Evolutionary conservation across 768 basidiomycete species (phyloP), one percentile per base, ranked within the genome.

Genomic region (Candolleomyces aberdarensis): DNA sequence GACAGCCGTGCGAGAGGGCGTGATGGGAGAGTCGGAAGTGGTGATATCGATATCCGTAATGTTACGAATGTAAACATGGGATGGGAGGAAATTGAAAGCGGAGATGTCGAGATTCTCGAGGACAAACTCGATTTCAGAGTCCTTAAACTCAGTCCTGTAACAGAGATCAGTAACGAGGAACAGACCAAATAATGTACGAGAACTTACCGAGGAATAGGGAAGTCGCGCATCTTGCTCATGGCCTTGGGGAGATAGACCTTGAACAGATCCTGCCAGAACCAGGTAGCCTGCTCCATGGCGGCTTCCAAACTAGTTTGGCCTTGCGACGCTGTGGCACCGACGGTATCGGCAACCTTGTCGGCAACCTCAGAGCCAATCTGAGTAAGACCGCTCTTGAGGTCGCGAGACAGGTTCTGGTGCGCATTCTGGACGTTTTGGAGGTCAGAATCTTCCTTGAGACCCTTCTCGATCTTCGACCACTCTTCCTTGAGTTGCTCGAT

Each of bases 251-350:
- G 70, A 67, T 92, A 93, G 15, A 92, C 88, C 65, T 87, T 89
- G 77, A 91, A 87, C 7, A 93, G 62, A 62, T 95, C 93, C 69
- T 87, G 83, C 87, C 87, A 90, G 74, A 91, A 83, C 89, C 89
- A 91, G 0, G 85, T 81, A 5, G 83, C 80, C 50, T 86, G 81
- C 57, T 88, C 85, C 63, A 87, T 67, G 4, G 82, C 79, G 10
- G 79, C 79, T 67, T 85, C 80, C 48, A 85, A 48, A 6, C 80
- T 79, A 0, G 75, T 74, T 64, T 75, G 64, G 8, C 79, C 72
- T 62, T 78, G 68, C 40, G 73, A 67, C 6, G 26, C 53, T 19
- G 2, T 1, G 5, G 17, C n/a, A 55, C 29, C 53, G 53, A 29
- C 17, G 13, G 29, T 39, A 3, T 39, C 51, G 4, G 32, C 48